Conservation (phyloP, 164 flowering plant species). For the Vitis labrusca region DNA sequence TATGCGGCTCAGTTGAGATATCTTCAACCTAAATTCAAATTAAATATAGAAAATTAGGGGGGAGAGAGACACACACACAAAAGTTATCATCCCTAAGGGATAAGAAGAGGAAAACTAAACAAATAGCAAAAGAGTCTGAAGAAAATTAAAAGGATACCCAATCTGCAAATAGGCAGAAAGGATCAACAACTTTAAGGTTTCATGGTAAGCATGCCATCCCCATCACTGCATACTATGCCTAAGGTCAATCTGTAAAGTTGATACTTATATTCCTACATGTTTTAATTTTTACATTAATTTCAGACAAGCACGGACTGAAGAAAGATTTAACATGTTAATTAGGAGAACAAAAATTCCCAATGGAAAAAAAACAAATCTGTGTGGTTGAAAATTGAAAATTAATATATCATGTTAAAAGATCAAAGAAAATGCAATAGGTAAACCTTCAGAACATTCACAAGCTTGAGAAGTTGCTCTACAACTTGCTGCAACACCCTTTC, state of each 20-base stretch:
- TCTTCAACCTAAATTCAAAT: constrained; percentile 69
- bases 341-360: too few species aligned
- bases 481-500: constrained; percentile 80
- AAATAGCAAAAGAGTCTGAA: not conserved
- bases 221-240: too few species aligned
- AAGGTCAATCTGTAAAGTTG: too few species aligned
- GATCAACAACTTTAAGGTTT: too few species aligned
- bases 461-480: constrained; percentile 85
- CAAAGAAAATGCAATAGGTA: not conserved
- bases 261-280: too few species aligned
- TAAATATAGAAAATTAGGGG: not conserved
- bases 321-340: too few species aligned
- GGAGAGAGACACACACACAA: not conserved
- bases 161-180: too few species aligned
- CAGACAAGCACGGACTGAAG: too few species aligned
- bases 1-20: constrained; percentile 85
- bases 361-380: not conserved
- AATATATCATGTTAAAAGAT: not conserved
- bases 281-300: too few species aligned
- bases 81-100: not conserved
- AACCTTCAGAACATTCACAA: constrained; percentile 92
- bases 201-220: too few species aligned
- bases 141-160: too few species aligned
- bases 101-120: not conserved
- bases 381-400: not conserved